Percentiles rank a stretch among this genome's conserved stretches.
Conservation (phyloP, 1,284 basidiomycete genomes). For the Microbotryum silenes-acaulis region DNA sequence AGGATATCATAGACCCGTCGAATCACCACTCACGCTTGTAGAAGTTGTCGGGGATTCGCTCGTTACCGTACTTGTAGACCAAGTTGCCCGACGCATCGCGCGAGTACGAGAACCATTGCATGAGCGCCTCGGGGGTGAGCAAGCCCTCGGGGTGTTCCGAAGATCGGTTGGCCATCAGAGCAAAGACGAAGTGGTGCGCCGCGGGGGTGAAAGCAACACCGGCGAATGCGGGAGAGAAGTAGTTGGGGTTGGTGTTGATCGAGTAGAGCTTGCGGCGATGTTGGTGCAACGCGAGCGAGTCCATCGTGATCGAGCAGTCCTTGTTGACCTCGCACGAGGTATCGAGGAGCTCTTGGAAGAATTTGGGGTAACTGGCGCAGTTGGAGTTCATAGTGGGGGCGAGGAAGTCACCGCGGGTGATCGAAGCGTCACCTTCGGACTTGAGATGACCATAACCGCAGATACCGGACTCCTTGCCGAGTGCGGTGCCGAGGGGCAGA, state of each 20-base stretch:
- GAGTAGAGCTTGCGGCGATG: slow-evolving; percentile 3
- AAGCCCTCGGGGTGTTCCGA: slow-evolving; percentile 4
- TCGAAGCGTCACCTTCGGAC: slow-evolving; percentile 5
- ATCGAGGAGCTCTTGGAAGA: slow-evolving; percentile 2
- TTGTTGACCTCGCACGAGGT: not conserved
- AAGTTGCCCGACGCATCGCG: not conserved
- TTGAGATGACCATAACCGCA: slow-evolving; percentile 1
- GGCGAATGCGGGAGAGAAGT: not conserved
- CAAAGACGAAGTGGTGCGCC: slow-evolving; percentile 8
- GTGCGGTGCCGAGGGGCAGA: not conserved
- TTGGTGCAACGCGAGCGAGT: not conserved
- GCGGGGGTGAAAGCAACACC: slow-evolving; percentile 5
- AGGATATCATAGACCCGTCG: too few relatives aligned
- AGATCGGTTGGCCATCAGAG: slow-evolving; percentile 1
- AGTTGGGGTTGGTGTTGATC: slow-evolving; percentile 4
- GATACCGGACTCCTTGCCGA: slow-evolving; percentile 1
- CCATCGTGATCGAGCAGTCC: slow-evolving; percentile 3
- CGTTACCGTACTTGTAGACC: slow-evolving; percentile 1
- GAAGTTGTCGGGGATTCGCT: slow-evolving; percentile 3
- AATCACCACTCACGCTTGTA: not conserved
- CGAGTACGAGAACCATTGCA: slow-evolving; percentile 1
- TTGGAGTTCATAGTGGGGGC: slow-evolving; percentile 1
- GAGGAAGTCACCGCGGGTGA: slow-evolving; percentile 7
- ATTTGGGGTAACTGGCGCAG: slow-evolving; percentile 1
- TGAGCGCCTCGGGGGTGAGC: slow-evolving; percentile 4